Percentiles rank a stretch among this genome's conserved stretches.
Conservation (phyloP, 441 rosid species). For the Erodium moschatum region DNA sequence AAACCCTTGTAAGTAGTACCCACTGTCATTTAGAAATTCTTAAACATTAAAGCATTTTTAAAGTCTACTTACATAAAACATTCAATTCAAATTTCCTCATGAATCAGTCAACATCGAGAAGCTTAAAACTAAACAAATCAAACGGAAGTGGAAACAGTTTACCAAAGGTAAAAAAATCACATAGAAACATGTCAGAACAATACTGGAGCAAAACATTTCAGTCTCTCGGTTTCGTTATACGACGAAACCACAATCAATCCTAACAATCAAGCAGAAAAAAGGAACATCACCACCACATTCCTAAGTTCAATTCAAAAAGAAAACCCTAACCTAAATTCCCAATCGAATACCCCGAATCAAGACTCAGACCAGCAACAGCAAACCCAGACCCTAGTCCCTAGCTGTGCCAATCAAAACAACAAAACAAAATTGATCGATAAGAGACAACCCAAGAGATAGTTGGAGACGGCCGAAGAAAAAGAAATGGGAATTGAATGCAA, state of each 20-base stretch:
- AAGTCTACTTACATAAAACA: background rate
- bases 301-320: background rate
- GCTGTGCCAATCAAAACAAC: background rate
- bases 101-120: background rate
- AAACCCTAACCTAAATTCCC: background rate
- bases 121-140: background rate
- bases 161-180: background rate
- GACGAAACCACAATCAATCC: background rate
- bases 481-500: background rate
- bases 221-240: background rate
- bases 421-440: background rate
- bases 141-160: background rate
- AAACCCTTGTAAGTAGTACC: background rate
- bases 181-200: background rate
- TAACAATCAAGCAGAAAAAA: background rate
- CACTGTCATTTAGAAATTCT: background rate
- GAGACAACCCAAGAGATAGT: background rate
- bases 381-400: slow-evolving; percentile 8
- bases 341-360: background rate
- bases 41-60: background rate
- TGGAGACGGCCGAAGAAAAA: background rate
- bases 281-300: slow-evolving; percentile 1
- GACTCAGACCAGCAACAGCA: background rate
- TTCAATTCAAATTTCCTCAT: background rate
- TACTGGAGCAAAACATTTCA: background rate